Percentiles rank a stretch among this genome's conserved stretches.
These are phyloP conservation scores for Polyporus tsugae DNA, from an alignment of 1,284 basidiomycete species.

Conservation along the genomic window DNA sequence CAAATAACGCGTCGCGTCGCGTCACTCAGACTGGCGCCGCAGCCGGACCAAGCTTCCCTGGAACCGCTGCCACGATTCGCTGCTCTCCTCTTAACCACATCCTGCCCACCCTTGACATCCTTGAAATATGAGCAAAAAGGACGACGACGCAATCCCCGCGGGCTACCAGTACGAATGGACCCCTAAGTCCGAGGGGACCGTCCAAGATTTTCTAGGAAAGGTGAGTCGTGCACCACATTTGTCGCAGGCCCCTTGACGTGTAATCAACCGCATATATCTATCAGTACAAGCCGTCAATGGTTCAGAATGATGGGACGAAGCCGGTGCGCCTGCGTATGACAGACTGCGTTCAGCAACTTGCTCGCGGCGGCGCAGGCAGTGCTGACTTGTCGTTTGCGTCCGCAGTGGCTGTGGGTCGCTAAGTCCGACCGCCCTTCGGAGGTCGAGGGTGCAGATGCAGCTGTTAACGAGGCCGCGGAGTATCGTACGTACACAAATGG, in stretches of 20 bases:
- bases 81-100: not conserved
- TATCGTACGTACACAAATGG: constrained; percentile 50
- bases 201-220: constrained; percentile 58
- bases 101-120: not conserved
- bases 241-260: not conserved
- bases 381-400: constrained; percentile 15
- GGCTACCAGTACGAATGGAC: constrained; percentile 57
- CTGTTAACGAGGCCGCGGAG: constrained; percentile 54
- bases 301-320: constrained; percentile 76
- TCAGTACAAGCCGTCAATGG: constrained; percentile 78
- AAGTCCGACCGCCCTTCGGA: constrained; percentile 41
- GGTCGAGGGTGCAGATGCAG: constrained; percentile 42
- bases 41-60: not conserved
- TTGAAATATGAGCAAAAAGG: constrained; percentile 16
- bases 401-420: constrained; percentile 74
- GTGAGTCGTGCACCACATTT: too few species aligned
- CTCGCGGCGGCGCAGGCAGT: constrained; percentile 1
- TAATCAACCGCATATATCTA: constrained; percentile 5
- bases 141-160: constrained; percentile 37
- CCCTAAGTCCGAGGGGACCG: constrained; percentile 44
- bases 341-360: not conserved
- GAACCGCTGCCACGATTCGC: not conserved
- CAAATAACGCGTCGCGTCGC: constrained; percentile 31
- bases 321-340: constrained; percentile 59
- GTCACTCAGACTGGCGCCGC: not conserved